Evolutionary conservation across 1,284 basidiomycete species (phyloP).

Genomic region (Pterulicium gracile): DNA sequence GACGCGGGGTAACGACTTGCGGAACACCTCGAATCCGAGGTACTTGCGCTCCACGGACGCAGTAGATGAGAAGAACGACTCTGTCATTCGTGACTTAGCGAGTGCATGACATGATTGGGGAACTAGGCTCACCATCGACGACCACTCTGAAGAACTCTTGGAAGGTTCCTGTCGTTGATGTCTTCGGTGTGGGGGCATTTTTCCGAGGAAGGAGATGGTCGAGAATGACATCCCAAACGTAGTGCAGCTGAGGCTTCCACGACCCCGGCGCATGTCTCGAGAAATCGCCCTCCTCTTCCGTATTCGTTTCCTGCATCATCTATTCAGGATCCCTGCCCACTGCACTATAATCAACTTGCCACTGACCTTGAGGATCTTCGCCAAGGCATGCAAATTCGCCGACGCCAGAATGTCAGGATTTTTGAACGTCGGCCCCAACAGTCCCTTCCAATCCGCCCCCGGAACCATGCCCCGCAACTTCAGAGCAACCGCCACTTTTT

Average conservation of each 20-base stretch:
- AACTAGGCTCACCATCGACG: constrained; percentile 64
- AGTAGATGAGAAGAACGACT: constrained; percentile 78
- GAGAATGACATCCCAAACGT: constrained; percentile 83
- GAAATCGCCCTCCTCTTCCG: constrained; percentile 34
- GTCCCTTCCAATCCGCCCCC: constrained; percentile 55
- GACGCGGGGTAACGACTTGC: constrained; percentile 67
- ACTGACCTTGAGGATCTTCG: constrained; percentile 68
- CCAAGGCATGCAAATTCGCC: constrained; percentile 65
- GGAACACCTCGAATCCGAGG: constrained; percentile 93
- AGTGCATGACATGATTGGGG: background rate
- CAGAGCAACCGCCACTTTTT: constrained; percentile 78
- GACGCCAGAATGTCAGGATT: constrained; percentile 54
- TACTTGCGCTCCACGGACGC: constrained; percentile 87
- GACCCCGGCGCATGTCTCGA: constrained; percentile 42
- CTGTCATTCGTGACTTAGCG: constrained; percentile 27
- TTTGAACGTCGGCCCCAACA: constrained; percentile 76
- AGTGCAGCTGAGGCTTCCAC: constrained; percentile 90
- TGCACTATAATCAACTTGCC: too few relatives aligned
- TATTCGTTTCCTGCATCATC: constrained; percentile 42
- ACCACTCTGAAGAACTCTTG: constrained; percentile 85
- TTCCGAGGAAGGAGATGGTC: constrained; percentile 55
- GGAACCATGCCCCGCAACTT: constrained; percentile 54
- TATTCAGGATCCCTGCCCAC: constrained; percentile 10
- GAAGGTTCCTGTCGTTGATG: constrained; percentile 53
- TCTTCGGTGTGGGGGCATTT: constrained; percentile 19